These are phyloP conservation scores for Musa schizocarpa DNA, from an alignment of 176 grass and related monocot genomes.

Conservation along the genomic window DNA sequence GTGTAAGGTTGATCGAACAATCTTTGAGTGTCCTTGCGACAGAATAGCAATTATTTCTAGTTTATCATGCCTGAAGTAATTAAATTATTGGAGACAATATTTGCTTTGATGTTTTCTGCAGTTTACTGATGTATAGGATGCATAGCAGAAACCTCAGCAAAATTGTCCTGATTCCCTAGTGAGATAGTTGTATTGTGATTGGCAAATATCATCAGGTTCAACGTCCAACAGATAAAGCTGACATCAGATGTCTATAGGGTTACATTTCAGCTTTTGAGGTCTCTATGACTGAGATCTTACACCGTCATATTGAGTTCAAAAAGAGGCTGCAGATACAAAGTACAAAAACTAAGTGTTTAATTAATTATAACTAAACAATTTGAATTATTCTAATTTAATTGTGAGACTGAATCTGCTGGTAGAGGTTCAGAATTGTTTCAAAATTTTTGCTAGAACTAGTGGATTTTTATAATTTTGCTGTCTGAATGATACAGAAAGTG, in stretches of 20 bases:
- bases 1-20: background rate
- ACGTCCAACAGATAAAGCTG: too few relatives aligned
- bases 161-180: background rate
- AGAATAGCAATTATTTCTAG: background rate
- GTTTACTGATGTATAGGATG: background rate
- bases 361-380: background rate
- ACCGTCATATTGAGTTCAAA: too few relatives aligned
- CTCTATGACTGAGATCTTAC: too few relatives aligned
- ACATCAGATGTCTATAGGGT: too few relatives aligned
- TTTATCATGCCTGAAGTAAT: background rate
- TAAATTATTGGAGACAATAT: background rate
- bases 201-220: background rate
- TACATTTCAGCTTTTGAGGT: too few relatives aligned
- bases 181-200: background rate
- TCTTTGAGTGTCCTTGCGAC: background rate
- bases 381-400: background rate
- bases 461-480: background rate
- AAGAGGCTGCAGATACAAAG: background rate
- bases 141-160: background rate
- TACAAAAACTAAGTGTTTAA: background rate
- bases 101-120: background rate
- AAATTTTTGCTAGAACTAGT: background rate
- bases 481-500: background rate
- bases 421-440: constrained; percentile 4
- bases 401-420: background rate